Evolutionary conservation across 352 stramenopile genomes (phyloP), one percentile per base, ranked within the genome.

Genomic region (Elongisporangium anandrum): DNA sequence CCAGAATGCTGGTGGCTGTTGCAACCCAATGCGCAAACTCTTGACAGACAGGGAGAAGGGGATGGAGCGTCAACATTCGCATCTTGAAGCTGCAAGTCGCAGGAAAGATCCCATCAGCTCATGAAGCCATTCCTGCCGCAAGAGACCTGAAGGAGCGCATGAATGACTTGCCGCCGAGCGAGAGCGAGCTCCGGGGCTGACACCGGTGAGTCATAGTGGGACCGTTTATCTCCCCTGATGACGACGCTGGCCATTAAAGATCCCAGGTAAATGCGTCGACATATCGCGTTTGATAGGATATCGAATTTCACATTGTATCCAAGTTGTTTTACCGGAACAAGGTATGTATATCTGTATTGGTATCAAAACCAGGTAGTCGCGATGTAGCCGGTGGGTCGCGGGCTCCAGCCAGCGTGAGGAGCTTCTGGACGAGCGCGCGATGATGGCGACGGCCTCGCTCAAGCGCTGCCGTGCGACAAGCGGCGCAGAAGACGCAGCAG

Each of bases 401-500:
- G 34, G 34, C 34, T 45, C 34, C 34, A 45, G 34, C 34, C 34
- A 45, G 34, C 34, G 34, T 45, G 34, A 45, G 34, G 34, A 45
- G 34, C 34, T 45, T 45, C 34, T 45, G 34, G 10, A 45, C 34
- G 34, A 45, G 49, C 34, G 22, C 4, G 52, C 52, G 26, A 72
- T 72, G 61, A 21, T 75, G 53, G 59, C 65, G 22, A 50, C 64
- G 10, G 64, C 63, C 23, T 23, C 70, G 29, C 62, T 74, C 54
- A 82, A 82, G 66, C 73, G 76, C 21, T 77, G 71, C 57, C 75
- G 73, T 59, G 29, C 65, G 16, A 34, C 57, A 21, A 73, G 63
- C 49, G 59, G 59, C 50, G 51, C 50, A 41, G 62, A 72, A 52
- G 38, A 70, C 10, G 63, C 64, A 56, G 57, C 64, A 23, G 59